phyloP scores from a whole-genome alignment of 1,284 basidiomycete species.

The Heterobasidion parviporum region DNA sequence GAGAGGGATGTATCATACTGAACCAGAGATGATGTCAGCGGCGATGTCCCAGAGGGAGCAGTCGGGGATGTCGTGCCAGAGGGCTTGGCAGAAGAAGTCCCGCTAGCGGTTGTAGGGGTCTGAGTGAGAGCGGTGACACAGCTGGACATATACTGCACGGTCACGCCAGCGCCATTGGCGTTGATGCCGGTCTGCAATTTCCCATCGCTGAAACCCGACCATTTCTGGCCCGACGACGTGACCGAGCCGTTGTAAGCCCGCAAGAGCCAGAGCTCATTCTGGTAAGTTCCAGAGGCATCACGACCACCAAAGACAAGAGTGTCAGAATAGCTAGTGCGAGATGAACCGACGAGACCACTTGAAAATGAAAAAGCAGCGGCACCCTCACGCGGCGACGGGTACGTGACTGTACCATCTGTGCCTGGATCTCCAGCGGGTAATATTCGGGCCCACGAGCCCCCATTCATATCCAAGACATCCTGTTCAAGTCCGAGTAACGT shows the following conservation, averaged over 20 bases:
- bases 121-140: slow-evolving; percentile 41
- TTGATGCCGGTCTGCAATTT: slow-evolving; percentile 47
- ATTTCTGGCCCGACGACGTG: slow-evolving; percentile 42
- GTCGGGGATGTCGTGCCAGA: slow-evolving; percentile 10
- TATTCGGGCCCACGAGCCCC: slow-evolving; percentile 64
- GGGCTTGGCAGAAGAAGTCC: slow-evolving; percentile 7
- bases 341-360: slow-evolving; percentile 46
- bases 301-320: slow-evolving; percentile 74
- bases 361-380: slow-evolving; percentile 53
- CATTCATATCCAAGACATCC: slow-evolving; percentile 54
- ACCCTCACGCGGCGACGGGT: slow-evolving; percentile 61
- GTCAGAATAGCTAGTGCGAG: slow-evolving; percentile 47
- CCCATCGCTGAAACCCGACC: slow-evolving; percentile 60
- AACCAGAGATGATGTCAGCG: slow-evolving; percentile 3
- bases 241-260: slow-evolving; percentile 57
- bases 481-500: slow-evolving; percentile 17
- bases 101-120: slow-evolving; percentile 16
- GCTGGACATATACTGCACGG: slow-evolving; percentile 43
- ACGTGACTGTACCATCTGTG: slow-evolving; percentile 28
- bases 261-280: slow-evolving; percentile 70
- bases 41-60: slow-evolving; percentile 1
- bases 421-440: slow-evolving; percentile 69
- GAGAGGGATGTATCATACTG: slow-evolving; percentile 43
- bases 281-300: slow-evolving; percentile 54
- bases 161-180: slow-evolving; percentile 63